phyloP scores from a whole-genome alignment of 2,329 filamentous ascomycete species.

The Camillea tinctor region DNA sequence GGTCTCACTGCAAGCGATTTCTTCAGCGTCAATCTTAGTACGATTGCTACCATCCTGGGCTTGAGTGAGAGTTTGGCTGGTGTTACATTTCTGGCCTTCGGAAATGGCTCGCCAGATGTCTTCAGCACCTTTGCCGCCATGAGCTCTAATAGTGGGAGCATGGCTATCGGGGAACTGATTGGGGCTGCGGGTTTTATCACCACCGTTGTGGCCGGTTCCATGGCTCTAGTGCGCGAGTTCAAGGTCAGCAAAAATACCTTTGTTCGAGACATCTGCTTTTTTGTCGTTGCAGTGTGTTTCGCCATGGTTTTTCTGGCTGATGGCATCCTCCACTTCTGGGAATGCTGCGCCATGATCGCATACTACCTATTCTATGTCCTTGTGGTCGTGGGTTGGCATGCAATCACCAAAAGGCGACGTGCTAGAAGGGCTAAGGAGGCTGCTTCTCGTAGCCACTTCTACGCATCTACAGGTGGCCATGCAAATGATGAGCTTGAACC shows the following conservation, averaged over 20 bases:
- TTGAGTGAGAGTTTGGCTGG: conserved; percentile 96
- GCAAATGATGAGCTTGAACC: conserved; percentile 56
- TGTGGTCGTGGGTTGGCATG: conserved; percentile 90
- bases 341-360: conserved; percentile 84
- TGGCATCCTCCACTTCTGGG: conserved; percentile 81
- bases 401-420: conserved; percentile 67
- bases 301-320: conserved; percentile 86
- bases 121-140: conserved; percentile 99
- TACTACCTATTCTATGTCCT: conserved; percentile 90
- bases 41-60: conserved; percentile 82
- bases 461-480: conserved; percentile 51
- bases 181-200: conserved; percentile 96
- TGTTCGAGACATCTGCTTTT: conserved; percentile 87
- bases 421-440: conserved; percentile 63
- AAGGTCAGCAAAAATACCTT: conserved; percentile 87
- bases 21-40: conserved; percentile 94
- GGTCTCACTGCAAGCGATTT: conserved; percentile 98
- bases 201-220: conserved; percentile 91
- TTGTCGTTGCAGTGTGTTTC: conserved; percentile 82
- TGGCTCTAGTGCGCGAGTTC: conserved; percentile 96
- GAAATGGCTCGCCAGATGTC: conserved; percentile 96
- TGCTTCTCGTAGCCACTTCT: conserved; percentile 71
- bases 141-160: conserved; percentile 93
- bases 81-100: conserved; percentile 94
- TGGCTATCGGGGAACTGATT: conserved; percentile 92